Evolutionary conservation across 2,329 filamentous ascomycete genomes (phyloP).

Genomic region (Trichoderma afroharzianum): DNA sequence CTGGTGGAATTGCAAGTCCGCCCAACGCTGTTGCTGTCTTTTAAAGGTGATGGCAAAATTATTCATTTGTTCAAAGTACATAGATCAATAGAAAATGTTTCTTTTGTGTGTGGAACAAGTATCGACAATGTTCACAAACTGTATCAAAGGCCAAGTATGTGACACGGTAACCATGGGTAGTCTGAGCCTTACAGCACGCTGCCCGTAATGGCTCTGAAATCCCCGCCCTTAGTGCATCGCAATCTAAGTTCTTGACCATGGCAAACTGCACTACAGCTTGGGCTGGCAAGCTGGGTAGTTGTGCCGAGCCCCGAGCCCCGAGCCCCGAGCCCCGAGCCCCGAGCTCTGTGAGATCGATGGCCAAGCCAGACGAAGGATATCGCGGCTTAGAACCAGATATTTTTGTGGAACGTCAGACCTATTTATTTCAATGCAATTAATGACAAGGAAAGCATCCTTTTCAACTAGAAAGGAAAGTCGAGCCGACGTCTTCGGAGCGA

Average conservation of each 20-base stretch:
- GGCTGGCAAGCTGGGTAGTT: background rate
- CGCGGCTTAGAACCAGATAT: background rate
- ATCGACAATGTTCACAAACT: background rate
- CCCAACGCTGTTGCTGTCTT: background rate
- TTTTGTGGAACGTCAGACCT: background rate
- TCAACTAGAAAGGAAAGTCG: background rate
- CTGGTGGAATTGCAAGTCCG: background rate
- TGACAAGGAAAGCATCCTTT: background rate
- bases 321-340: background rate
- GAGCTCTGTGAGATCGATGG: background rate
- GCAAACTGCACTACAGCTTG: background rate
- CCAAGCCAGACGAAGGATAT: background rate
- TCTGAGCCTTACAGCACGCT: background rate
- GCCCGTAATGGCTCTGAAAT: background rate
- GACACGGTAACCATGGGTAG: background rate
- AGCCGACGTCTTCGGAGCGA: background rate
- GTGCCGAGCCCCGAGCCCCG: background rate
- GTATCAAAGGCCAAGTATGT: background rate
- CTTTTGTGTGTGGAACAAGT: fast-evolving
- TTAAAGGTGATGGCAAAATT: background rate
- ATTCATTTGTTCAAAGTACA: background rate
- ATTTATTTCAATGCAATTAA: background rate
- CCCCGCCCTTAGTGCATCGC: background rate
- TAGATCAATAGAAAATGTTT: background rate
- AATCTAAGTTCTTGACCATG: background rate